Evolutionary conservation across 2,329 filamentous ascomycete genomes (phyloP).

Genomic region (Colletotrichum limetticola): DNA sequence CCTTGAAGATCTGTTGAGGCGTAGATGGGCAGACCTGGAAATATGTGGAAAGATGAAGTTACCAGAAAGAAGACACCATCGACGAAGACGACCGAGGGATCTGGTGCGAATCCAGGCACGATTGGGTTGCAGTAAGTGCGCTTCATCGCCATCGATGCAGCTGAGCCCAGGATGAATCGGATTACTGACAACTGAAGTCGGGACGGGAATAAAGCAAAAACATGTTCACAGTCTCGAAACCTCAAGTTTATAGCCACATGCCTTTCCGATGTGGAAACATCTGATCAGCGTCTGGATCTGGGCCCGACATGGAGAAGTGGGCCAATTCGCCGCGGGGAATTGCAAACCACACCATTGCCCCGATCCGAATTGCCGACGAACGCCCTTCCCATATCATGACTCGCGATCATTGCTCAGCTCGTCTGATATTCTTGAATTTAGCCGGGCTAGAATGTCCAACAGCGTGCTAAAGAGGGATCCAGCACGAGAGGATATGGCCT

Average conservation of each 20-base stretch:
- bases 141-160: too few species aligned
- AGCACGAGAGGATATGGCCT: slow-evolving; percentile 49
- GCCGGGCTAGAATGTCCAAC: slow-evolving; percentile 51
- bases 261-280: too few species aligned
- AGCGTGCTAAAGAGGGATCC: slow-evolving; percentile 51
- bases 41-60: slow-evolving; percentile 69
- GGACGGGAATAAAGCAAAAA: too few species aligned
- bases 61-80: slow-evolving; percentile 50
- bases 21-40: slow-evolving; percentile 61
- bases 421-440: slow-evolving; percentile 56
- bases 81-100: slow-evolving; percentile 43
- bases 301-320: too few species aligned
- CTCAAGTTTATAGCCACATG: too few species aligned
- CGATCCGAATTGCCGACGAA: background rate
- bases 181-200: too few species aligned
- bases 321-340: slow-evolving; percentile 9
- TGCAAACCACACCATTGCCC: background rate
- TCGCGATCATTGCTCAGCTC: slow-evolving; percentile 41
- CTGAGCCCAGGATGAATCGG: too few species aligned
- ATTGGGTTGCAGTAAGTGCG: slow-evolving; percentile 40
- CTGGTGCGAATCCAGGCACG: slow-evolving; percentile 45
- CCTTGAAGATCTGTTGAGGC: slow-evolving; percentile 45
- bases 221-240: too few species aligned
- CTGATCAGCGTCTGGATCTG: too few species aligned
- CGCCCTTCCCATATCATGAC: background rate